Conservation (phyloP, 495 filamentous ascomycete genomes). For the Aspergillus bertholletiae region DNA sequence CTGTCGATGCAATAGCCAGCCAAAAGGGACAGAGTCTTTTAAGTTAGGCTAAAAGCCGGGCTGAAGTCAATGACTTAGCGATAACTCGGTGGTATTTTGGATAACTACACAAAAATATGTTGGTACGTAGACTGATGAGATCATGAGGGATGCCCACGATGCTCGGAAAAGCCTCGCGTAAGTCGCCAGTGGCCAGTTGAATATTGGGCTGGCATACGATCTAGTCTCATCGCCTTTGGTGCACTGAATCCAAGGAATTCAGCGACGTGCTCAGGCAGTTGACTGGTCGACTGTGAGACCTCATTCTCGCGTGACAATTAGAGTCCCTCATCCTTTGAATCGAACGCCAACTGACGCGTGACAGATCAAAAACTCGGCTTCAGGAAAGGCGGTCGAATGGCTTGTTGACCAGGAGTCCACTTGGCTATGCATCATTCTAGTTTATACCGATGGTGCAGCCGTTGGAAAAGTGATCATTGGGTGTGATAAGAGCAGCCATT, state of each 20-base stretch:
- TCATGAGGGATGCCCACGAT: slow-evolving; percentile 11
- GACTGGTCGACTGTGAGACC: slow-evolving; percentile 12
- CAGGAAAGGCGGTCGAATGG: background rate
- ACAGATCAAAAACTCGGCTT: slow-evolving; percentile 28
- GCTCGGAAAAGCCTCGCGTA: slow-evolving; percentile 14
- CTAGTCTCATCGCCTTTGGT: background rate
- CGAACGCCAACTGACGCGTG: slow-evolving; percentile 29
- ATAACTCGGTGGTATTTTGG: background rate
- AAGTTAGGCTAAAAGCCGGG: background rate
- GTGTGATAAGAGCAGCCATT: background rate
- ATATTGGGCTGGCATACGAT: background rate
- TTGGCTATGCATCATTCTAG: background rate
- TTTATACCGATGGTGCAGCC: background rate
- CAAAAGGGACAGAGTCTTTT: background rate
- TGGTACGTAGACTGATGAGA: background rate
- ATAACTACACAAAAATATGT: background rate
- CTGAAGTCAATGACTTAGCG: background rate
- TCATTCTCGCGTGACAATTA: slow-evolving; percentile 8
- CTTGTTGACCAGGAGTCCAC: background rate
- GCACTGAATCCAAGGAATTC: background rate
- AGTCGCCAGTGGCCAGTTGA: slow-evolving; percentile 4
- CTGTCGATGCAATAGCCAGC: background rate
- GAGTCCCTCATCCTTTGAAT: slow-evolving; percentile 4
- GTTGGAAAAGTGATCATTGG: background rate
- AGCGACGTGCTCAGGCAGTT: slow-evolving; percentile 4